A percentile compares a stretch with the other conserved stretches of the same genome.
These are phyloP conservation scores for Populus hybrid DNA, from an alignment of 441 rosid genomes.

Conservation along the genomic window DNA sequence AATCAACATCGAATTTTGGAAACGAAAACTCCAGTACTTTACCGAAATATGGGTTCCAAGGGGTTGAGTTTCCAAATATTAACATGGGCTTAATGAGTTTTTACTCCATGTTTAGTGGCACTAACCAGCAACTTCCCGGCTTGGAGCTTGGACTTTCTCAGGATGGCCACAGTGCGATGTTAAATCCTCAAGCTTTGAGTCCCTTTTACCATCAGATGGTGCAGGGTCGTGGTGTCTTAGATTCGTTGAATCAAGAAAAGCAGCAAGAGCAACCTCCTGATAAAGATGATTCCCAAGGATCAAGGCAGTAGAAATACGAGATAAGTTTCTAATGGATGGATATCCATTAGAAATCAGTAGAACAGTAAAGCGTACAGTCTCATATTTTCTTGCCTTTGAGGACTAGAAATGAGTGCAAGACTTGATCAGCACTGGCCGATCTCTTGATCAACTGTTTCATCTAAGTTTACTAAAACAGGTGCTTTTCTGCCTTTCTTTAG, in stretches of 20 bases:
- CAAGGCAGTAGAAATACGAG: conserved; percentile 46
- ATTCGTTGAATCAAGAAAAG: conserved; percentile 25
- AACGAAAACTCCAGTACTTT: conserved; percentile 42
- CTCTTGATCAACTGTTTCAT: conserved; percentile 8
- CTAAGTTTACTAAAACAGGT: conserved; percentile 15
- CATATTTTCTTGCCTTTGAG: neutral
- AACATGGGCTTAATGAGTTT: conserved; percentile 71
- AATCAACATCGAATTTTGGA: conserved; percentile 42
- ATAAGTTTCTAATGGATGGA: conserved; percentile 4
- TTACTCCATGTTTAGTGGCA: conserved; percentile 58
- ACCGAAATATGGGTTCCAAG: conserved; percentile 50
- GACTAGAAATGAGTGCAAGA: conserved; percentile 22
- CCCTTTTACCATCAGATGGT: conserved; percentile 88
- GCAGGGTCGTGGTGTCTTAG: conserved; percentile 47
- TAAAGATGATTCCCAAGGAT: conserved; percentile 74
- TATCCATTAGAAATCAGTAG: neutral
- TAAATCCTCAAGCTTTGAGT: conserved; percentile 45
- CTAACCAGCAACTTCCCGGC: conserved; percentile 62
- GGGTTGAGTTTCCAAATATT: conserved; percentile 59
- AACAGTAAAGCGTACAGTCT: neutral
- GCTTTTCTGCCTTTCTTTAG: neutral
- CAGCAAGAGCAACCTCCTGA: conserved; percentile 53
- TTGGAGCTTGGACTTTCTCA: conserved; percentile 94
- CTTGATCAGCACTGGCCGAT: neutral
- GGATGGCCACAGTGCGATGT: conserved; percentile 61